Percentiles rank a stretch among this genome's conserved stretches.
Conservation (phyloP, 2,329 filamentous ascomycete species). For the Domatiomyces catenatus region DNA sequence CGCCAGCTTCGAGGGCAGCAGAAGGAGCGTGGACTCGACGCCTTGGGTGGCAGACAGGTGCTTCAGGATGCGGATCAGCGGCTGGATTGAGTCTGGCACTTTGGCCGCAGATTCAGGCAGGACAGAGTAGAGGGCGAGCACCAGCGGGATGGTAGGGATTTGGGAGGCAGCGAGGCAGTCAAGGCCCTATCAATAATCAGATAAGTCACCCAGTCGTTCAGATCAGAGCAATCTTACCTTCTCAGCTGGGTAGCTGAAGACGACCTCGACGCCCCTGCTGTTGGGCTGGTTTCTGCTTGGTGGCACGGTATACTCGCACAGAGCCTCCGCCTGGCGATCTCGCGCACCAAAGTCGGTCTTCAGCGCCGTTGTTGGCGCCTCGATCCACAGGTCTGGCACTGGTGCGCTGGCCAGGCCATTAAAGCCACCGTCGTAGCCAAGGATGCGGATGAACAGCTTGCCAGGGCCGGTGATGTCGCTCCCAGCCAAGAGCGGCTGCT, state of each 20-base stretch:
- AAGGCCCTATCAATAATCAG: constrained; percentile 3
- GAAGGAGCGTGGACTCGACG: constrained; percentile 42
- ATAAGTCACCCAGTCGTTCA: neutral
- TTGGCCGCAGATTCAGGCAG: constrained; percentile 24
- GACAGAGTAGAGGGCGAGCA: constrained; percentile 27
- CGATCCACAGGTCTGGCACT: constrained; percentile 17
- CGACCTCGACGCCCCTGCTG: constrained; percentile 12
- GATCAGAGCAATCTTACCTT: constrained; percentile 5
- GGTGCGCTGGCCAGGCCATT: constrained; percentile 8
- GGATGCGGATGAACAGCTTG: constrained; percentile 21
- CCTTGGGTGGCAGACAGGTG: constrained; percentile 36
- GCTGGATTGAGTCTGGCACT: constrained; percentile 5
- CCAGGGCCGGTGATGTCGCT: constrained; percentile 14
- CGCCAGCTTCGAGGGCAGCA: constrained; percentile 30
- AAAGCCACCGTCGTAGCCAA: constrained; percentile 12
- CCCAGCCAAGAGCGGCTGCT: constrained; percentile 37
- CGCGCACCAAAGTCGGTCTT: constrained; percentile 14
- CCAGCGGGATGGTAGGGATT: constrained; percentile 20
- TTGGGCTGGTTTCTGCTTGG: constrained; percentile 8
- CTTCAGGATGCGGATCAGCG: constrained; percentile 22
- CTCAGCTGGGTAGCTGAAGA: constrained; percentile 14
- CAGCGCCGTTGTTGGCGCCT: constrained; percentile 12
- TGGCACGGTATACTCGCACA: constrained; percentile 16
- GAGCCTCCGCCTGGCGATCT: constrained; percentile 6
- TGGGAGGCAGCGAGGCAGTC: constrained; percentile 10